Evolutionary conservation across 2,329 filamentous ascomycete species (phyloP), one percentile per base, ranked within the genome.

Genomic region (Colletotrichum echinochloae): DNA sequence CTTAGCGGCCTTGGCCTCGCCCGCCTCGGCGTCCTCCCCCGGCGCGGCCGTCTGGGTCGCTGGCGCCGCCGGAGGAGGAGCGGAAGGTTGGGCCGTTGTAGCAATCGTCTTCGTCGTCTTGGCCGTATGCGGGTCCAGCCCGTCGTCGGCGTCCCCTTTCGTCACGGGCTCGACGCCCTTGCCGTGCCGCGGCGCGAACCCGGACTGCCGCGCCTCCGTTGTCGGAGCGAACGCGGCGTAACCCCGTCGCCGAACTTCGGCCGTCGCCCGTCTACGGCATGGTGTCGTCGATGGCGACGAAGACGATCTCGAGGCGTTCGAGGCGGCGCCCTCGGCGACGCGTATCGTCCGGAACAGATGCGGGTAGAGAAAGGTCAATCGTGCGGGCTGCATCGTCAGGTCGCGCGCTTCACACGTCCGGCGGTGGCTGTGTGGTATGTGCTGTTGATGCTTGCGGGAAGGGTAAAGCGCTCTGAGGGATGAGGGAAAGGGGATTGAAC

Each of bases 311-410:
- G 76, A 79, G 64, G 85, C 79, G 18, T 73, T 76, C 55, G 66
- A 83, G 79, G 49, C 28, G 74, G 82, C 78, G 81, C 83, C 77
- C 80, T 88, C 77, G 79, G 79, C 76, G 72, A 78, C 74, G 73
- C 85, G 83, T 73, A 85, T 78, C 20, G 85, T 83, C 65, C 90
- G 88, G 79, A 91, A 88, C 65, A 93, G 80, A 74, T 90, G 89
- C 55, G 91, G 90, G 74, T 92, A 93, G 23, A 93, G 83, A 76
- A 93, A 93, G 20, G 88, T 88, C 70, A 93, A 83, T 76, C 91
- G 86, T 71, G 84, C 82, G 30, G 87, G 84, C 73, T 90, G 85
- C 89, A 93, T 93, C 72, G 75, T 65, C 41, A 8, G n/a, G 39
- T 23, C 33, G 51, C 33, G 51, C 51, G 59, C 59, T 61, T 7